Base-by-base conservation (phyloP, 2,329 filamentous ascomycete species). In the Fusarium palustre region DNA sequence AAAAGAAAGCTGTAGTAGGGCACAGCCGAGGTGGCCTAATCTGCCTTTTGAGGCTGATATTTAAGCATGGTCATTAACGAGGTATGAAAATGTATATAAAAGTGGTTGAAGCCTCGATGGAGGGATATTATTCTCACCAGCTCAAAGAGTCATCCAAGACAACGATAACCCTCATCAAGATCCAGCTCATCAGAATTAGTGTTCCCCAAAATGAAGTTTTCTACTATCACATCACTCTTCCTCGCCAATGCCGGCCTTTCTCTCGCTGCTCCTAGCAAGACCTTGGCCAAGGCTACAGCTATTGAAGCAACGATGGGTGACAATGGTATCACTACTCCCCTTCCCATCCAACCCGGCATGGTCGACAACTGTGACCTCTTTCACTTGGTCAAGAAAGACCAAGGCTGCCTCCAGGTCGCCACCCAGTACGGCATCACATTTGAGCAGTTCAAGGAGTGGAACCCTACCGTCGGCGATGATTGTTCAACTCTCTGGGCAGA, bases 301-400 rank as follows among this genome's bases (percentile, higher is more conserved):
- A 64, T 64, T 24, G 43, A 64, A 11, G 30, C 43, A 20, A 20
- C 24, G 10, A 45, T 3, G 2, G 60, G 59, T 0, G 59, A 59
- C 13, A 64, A 64, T 3, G 64, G 56, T 16, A 64, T 67, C 13
- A 41, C 30, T 1, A 67, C 64, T 3, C 64, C 64, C 7, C 42
- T 52, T 1, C 64, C 64, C 16, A 66, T 66, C 4, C 56, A 67
- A 0, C 56, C 56, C 1, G 63, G 63, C 5, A 67, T 67, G 64
- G 55, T 67, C 0, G 31, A 64, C 7, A 4, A 67, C 33, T 67
- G 64, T 0, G 63, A 67, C 15, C 16, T 2, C 1, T 67, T 67
- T 28, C 28, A 58, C 42, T 13, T 39, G 1, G 63, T 67, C 7
- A 5, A 53, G 11, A 41, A 52, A 7, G 34, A 25, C 11, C 11